Evolutionary conservation across 768 basidiomycete species (phyloP).

Genomic region (Calocera cornea): DNA sequence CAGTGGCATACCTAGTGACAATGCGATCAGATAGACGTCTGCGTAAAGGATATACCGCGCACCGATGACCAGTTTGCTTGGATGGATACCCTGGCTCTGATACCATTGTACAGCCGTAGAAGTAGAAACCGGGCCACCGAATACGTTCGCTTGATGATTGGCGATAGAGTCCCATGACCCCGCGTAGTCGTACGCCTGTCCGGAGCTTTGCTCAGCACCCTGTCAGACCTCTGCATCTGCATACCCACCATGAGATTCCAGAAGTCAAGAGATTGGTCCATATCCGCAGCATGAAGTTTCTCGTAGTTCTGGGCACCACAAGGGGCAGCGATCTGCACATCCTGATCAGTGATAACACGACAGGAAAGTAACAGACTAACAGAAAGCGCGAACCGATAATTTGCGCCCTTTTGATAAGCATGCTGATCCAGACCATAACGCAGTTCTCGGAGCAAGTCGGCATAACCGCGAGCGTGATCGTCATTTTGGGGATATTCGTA

Average conservation of each 20-base stretch:
- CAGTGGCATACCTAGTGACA: conserved; percentile 53
- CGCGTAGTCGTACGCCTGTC: conserved; percentile 20
- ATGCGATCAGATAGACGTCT: neutral
- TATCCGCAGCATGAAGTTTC: conserved; percentile 62
- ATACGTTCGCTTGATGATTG: conserved; percentile 72
- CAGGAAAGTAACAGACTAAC: conserved; percentile 30
- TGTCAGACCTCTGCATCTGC: neutral
- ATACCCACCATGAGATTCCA: conserved; percentile 82
- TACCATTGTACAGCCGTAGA: conserved; percentile 59
- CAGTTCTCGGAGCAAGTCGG: conserved; percentile 64
- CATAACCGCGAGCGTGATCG: conserved; percentile 68
- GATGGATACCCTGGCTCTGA: conserved; percentile 50
- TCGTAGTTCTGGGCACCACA: conserved; percentile 80
- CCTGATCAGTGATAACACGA: conserved; percentile 5
- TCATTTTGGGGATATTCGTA: conserved; percentile 83
- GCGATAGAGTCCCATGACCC: conserved; percentile 33
- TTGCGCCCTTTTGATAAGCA: conserved; percentile 44
- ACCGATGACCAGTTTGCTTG: conserved; percentile 70
- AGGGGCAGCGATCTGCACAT: conserved; percentile 69
- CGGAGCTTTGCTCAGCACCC: neutral
- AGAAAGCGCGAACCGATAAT: conserved; percentile 58
- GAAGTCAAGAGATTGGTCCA: conserved; percentile 81
- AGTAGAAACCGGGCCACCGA: conserved; percentile 50
- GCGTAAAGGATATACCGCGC: neutral
- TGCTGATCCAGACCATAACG: conserved; percentile 63